These are phyloP conservation scores for Gamarada debralockiae DNA, from an alignment of 495 filamentous ascomycete species.

Conservation along the genomic window DNA sequence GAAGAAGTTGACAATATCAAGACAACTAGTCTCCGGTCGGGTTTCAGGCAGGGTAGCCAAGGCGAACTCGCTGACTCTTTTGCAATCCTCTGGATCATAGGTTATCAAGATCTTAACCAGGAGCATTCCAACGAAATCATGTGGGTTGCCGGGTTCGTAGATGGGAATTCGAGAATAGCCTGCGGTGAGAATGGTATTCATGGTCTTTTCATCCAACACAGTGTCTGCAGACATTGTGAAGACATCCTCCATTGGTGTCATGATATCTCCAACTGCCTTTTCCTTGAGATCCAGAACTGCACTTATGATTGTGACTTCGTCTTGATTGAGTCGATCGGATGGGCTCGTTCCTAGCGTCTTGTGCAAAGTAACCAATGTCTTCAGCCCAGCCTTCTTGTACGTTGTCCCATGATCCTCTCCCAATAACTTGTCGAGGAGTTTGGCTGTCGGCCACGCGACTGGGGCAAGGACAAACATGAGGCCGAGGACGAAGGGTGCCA, in stretches of 20 bases:
- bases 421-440: slow-evolving; percentile 69
- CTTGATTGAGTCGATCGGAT: slow-evolving; percentile 87
- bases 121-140: slow-evolving; percentile 95
- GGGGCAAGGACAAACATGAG: slow-evolving; percentile 86
- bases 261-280: slow-evolving; percentile 89
- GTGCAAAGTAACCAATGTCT: slow-evolving; percentile 88
- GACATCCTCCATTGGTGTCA: slow-evolving; percentile 97
- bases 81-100: slow-evolving; percentile 92
- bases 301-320: slow-evolving; percentile 98
- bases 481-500: slow-evolving; percentile 80
- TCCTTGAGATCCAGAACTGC: slow-evolving; percentile 95
- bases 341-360: slow-evolving; percentile 78
- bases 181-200: slow-evolving; percentile 86
- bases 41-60: slow-evolving; percentile 94
- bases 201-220: slow-evolving; percentile 83
- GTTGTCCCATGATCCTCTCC: slow-evolving; percentile 80
- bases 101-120: slow-evolving; percentile 98
- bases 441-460: slow-evolving; percentile 73
- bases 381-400: slow-evolving; percentile 81
- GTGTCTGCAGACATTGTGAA: slow-evolving; percentile 93
- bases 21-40: slow-evolving; percentile 86
- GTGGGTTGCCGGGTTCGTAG: slow-evolving; percentile 73
- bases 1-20: slow-evolving; percentile 99
- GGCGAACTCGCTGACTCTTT: slow-evolving; percentile 80
- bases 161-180: slow-evolving; percentile 97